A percentile compares a stretch with the other conserved stretches of the same genome.
These are phyloP conservation scores for Solanum okadae DNA, from an alignment of 257 asterid genomes.

Conservation along the genomic window DNA sequence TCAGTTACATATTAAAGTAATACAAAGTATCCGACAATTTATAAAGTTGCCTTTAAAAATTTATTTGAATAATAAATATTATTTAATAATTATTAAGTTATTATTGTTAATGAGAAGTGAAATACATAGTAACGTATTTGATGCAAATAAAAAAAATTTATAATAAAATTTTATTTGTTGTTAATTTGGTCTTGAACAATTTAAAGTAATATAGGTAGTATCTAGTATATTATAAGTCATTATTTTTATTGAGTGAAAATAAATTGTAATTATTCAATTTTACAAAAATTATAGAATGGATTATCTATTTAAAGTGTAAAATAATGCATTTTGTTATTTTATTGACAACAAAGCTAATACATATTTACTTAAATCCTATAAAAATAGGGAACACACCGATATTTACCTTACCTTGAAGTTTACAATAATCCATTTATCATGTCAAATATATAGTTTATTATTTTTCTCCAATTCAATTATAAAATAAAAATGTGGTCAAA, in stretches of 20 bases:
- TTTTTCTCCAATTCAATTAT: neutral
- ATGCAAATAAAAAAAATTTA: neutral
- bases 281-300: neutral
- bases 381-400: no score
- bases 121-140: neutral
- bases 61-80: neutral
- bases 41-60: neutral
- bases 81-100: neutral
- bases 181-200: neutral
- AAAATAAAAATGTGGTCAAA: neutral
- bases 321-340: neutral
- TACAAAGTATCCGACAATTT: neutral
- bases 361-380: no score
- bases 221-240: neutral
- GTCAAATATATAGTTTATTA: neutral
- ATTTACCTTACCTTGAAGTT: no score
- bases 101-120: neutral
- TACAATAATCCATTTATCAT: no score
- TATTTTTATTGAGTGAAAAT: no score
- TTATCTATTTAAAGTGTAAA: neutral
- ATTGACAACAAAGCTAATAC: no score
- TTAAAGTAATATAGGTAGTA: neutral
- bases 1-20: neutral
- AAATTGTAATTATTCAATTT: no score
- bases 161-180: no score